A percentile compares a stretch with the other conserved stretches of the same genome.
phyloP scores from a whole-genome alignment of 2,329 filamentous ascomycete genomes.

The Cladosporium sp. region DNA sequence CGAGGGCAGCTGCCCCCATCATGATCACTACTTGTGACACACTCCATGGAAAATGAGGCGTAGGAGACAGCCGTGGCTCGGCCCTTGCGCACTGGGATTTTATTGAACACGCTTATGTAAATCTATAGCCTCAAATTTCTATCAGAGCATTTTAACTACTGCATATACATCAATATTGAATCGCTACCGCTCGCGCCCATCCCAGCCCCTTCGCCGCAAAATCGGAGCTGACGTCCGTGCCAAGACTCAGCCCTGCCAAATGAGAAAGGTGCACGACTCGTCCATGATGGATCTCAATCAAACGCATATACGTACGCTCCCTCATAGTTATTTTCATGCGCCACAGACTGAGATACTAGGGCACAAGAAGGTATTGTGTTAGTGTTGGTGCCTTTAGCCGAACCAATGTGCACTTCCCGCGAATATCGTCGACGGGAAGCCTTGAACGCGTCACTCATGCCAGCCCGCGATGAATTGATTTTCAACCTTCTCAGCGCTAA shows the following conservation, averaged over 20 bases:
- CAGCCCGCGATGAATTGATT: background rate
- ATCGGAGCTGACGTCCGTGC: conserved; percentile 7
- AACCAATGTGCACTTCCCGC: background rate
- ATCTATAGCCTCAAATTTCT: background rate
- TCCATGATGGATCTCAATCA: background rate
- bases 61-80: background rate
- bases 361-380: background rate
- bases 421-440: background rate
- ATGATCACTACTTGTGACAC: background rate
- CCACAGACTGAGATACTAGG: background rate
- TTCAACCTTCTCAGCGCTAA: background rate
- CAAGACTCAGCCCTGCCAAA: conserved; percentile 1
- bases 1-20: too few relatives aligned
- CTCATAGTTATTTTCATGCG: background rate
- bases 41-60: background rate
- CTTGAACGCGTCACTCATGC: background rate
- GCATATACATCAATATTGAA: background rate
- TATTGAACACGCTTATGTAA: background rate
- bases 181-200: background rate
- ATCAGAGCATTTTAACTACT: background rate
- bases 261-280: background rate
- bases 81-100: background rate
- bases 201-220: background rate
- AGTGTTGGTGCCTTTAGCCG: background rate
- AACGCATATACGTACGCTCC: background rate